These are phyloP conservation scores for Lactifluus echinatus DNA, from an alignment of 768 basidiomycete genomes.

Conservation along the genomic window DNA sequence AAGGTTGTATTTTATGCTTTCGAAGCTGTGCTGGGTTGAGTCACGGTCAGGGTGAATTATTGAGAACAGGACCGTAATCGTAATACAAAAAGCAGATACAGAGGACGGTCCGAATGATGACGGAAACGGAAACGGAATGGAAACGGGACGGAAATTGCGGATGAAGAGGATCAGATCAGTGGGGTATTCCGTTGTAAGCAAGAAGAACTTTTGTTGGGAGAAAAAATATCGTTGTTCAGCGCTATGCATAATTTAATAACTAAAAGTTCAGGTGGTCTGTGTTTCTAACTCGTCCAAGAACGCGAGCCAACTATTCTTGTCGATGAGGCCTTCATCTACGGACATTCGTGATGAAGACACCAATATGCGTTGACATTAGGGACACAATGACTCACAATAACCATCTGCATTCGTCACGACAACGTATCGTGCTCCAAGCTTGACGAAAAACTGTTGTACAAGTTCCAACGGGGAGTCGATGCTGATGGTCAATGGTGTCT, in stretches of 20 bases:
- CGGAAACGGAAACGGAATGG: neutral
- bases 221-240: neutral
- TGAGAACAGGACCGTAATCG: neutral
- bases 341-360: neutral
- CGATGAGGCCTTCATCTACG: constrained; percentile 80
- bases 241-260: neutral
- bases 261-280: neutral
- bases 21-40: neutral
- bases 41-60: neutral
- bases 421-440: constrained; percentile 87
- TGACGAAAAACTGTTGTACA: constrained; percentile 88
- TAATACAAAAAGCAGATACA: neutral
- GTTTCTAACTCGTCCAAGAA: constrained; percentile 74
- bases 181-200: neutral
- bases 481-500: constrained; percentile 85
- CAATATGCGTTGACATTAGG: neutral
- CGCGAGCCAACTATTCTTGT: constrained; percentile 90
- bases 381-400: constrained; percentile 45
- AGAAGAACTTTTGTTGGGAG: neutral
- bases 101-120: neutral
- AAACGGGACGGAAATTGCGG: neutral
- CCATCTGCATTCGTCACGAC: constrained; percentile 79
- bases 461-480: constrained; percentile 84
- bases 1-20: neutral
- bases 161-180: neutral